A percentile compares a stretch with the other conserved stretches of the same genome.
Conservation (phyloP, 1,284 basidiomycete genomes). For the Taiwanofungus camphoratus region DNA sequence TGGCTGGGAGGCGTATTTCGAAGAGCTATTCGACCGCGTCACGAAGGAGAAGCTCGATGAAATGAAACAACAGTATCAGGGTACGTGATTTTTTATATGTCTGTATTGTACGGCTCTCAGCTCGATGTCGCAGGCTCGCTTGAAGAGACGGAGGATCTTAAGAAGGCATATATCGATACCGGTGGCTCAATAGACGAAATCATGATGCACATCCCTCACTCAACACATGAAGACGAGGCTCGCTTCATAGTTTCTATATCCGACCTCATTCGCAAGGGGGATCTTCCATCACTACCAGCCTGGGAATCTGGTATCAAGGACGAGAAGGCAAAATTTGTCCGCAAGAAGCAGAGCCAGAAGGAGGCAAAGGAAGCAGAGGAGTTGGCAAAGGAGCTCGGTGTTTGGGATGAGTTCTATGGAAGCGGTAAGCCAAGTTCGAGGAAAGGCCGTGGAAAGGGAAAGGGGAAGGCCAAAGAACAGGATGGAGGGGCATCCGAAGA, state of each 20-base stretch:
- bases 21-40: conserved; percentile 81
- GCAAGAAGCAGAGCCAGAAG: conserved; percentile 69
- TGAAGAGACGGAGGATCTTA: conserved; percentile 79
- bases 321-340: conserved; percentile 66
- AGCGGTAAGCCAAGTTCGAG: conserved; percentile 65
- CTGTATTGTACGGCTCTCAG: neutral
- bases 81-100: conserved; percentile 34
- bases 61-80: conserved; percentile 89
- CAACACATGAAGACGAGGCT: conserved; percentile 73
- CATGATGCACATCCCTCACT: conserved; percentile 82
- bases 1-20: conserved; percentile 93
- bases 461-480: conserved; percentile 36
- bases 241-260: conserved; percentile 76
- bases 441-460: conserved; percentile 53
- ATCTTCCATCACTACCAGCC: conserved; percentile 50
- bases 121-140: conserved; percentile 58
- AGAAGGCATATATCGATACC: conserved; percentile 61
- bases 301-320: conserved; percentile 77
- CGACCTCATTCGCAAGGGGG: conserved; percentile 55
- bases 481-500: conserved; percentile 46
- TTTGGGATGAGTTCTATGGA: conserved; percentile 95
- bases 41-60: conserved; percentile 84
- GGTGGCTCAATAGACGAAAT: conserved; percentile 74
- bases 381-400: conserved; percentile 82
- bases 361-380: conserved; percentile 85